Conservation (phyloP, 2,329 filamentous ascomycete species). For the Diaporthe citriasiana region DNA sequence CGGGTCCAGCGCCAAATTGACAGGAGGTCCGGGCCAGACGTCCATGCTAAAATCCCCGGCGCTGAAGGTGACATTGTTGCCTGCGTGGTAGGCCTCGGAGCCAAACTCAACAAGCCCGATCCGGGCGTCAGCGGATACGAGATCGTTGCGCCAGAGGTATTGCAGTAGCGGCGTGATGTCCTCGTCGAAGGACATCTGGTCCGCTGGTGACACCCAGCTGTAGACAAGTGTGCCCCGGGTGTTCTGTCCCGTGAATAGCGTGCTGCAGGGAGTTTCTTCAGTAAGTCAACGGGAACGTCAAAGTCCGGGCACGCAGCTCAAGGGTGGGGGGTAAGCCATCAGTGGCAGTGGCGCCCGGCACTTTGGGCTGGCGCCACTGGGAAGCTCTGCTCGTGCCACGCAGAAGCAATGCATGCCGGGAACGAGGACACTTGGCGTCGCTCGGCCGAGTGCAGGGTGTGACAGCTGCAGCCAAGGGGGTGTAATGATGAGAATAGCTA, state of each 20-base stretch:
- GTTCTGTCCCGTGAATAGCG: conserved; percentile 49
- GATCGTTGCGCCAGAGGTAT: conserved; percentile 49
- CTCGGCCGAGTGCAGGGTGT: conserved; percentile 35
- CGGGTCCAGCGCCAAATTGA: conserved; percentile 34
- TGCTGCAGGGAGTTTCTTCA: conserved; percentile 43
- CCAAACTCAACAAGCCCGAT: conserved; percentile 52
- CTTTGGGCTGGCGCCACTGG: conserved; percentile 3
- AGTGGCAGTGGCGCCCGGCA: neutral
- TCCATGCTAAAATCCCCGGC: conserved; percentile 47
- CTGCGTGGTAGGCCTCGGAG: conserved; percentile 50
- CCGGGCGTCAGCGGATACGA: conserved; percentile 48
- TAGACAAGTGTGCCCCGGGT: conserved; percentile 50
- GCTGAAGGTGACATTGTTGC: conserved; percentile 50
- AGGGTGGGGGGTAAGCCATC: conserved; percentile 13
- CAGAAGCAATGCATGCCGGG: conserved; percentile 23
- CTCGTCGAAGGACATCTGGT: conserved; percentile 48
- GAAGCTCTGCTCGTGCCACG: neutral
- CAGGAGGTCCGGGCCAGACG: conserved; percentile 43
- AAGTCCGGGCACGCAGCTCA: neutral
- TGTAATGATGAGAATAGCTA: neutral
- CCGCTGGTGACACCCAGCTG: conserved; percentile 49
- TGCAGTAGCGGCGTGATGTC: conserved; percentile 51
- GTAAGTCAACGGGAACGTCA: neutral
- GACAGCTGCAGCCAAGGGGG: neutral
- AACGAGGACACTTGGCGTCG: conserved; percentile 22